Percentiles rank a stretch among this genome's conserved stretches.
phyloP scores from a whole-genome alignment of 495 filamentous ascomycete species.

The Annulohypoxylon bovei region DNA sequence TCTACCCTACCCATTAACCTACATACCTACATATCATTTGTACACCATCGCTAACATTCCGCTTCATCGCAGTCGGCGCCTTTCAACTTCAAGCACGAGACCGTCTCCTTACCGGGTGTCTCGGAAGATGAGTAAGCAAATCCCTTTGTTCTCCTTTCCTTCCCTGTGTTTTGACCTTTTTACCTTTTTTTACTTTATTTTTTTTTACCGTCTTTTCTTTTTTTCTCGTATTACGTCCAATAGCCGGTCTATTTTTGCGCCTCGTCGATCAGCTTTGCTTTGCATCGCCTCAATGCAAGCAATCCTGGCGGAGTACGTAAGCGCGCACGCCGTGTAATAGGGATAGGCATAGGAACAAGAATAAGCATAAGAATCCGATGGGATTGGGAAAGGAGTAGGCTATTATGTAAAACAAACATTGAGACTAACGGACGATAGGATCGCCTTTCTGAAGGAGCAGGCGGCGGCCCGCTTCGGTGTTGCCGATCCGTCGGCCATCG shows the following conservation, averaged over 20 bases:
- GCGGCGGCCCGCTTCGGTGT: constrained; percentile 51
- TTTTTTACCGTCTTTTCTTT: not conserved
- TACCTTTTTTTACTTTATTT: not conserved
- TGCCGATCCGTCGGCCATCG: constrained; percentile 34
- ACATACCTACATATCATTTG: not conserved
- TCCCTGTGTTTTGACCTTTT: not conserved
- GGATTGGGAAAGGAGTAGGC: not conserved
- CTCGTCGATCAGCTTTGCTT: not conserved
- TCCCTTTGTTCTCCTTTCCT: not conserved
- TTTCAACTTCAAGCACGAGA: constrained; percentile 58
- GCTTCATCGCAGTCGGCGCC: constrained; percentile 52
- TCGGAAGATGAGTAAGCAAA: constrained; percentile 55
- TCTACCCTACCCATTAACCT: not conserved
- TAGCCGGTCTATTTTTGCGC: not conserved
- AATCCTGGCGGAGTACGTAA: constrained; percentile 1
- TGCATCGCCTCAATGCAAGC: constrained; percentile 20
- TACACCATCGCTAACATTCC: constrained; percentile 33
- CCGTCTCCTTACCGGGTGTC: constrained; percentile 51
- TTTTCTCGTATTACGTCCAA: constrained; percentile 21
- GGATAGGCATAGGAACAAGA: not conserved
- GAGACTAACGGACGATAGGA: constrained; percentile 24
- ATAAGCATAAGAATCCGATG: too few relatives aligned
- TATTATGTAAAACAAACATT: not conserved
- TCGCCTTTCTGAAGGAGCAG: constrained; percentile 55
- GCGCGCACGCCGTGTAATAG: not conserved